These are phyloP conservation scores for Goffeauzyma gilvescens DNA, from an alignment of 768 basidiomycete genomes.

Conservation along the genomic window DNA sequence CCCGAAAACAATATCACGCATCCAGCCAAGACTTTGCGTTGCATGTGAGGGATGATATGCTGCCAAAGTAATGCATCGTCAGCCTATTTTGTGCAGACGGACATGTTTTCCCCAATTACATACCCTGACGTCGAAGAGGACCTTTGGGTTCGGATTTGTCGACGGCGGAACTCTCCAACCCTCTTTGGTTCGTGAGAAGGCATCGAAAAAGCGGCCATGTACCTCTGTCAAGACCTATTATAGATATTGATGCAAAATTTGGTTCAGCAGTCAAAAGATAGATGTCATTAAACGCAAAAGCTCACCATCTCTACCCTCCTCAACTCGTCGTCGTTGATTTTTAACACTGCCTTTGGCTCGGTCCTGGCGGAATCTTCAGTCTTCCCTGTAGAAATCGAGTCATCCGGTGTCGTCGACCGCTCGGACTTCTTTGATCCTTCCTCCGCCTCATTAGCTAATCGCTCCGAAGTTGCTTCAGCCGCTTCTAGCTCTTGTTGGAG, in stretches of 20 bases:
- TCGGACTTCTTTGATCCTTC: constrained; percentile 1
- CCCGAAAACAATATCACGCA: constrained; percentile 80
- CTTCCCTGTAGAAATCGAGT: constrained; percentile 1
- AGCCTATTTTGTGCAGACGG: neutral
- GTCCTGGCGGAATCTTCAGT: neutral
- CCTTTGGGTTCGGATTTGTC: constrained; percentile 10
- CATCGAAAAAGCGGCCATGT: constrained; percentile 54
- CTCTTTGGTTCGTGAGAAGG: constrained; percentile 33
- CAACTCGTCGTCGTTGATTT: constrained; percentile 72
- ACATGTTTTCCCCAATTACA: neutral
- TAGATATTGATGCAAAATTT: neutral
- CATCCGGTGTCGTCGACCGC: neutral
- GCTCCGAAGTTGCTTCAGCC: constrained; percentile 34
- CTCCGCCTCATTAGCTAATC: constrained; percentile 21
- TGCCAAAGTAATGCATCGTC: constrained; percentile 23
- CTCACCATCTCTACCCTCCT: constrained; percentile 54
- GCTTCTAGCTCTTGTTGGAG: constrained; percentile 46
- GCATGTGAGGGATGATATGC: constrained; percentile 69
- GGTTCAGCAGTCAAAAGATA: neutral
- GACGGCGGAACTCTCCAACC: constrained; percentile 7
- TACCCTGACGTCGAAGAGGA: constrained; percentile 59
- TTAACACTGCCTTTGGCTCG: constrained; percentile 50
- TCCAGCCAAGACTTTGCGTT: constrained; percentile 54
- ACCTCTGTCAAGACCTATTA: constrained; percentile 60
- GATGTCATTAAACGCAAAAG: neutral